These are phyloP conservation scores for Diaporthe citri DNA, from an alignment of 2,329 filamentous ascomycete species.

Conservation along the genomic window DNA sequence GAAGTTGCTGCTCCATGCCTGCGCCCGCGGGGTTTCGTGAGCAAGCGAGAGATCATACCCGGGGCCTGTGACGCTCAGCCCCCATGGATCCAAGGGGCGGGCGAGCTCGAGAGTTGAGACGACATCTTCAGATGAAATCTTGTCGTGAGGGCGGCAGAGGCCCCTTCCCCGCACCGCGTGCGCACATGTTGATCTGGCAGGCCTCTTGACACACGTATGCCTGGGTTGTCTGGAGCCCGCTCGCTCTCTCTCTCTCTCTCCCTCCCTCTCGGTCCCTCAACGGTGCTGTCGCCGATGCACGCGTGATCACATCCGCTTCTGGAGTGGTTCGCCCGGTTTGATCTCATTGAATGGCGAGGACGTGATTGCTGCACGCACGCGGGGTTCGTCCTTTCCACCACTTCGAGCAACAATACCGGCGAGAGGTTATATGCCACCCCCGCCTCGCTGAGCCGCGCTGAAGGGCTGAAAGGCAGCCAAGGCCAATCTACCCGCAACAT, in stretches of 20 bases:
- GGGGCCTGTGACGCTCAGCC: slow-evolving; percentile 25
- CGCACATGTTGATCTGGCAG: background rate
- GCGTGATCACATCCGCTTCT: slow-evolving; percentile 20
- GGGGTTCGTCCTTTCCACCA: slow-evolving; percentile 29
- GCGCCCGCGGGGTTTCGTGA: background rate
- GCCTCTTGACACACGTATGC: slow-evolving; percentile 10
- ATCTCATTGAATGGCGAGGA: slow-evolving; percentile 10
- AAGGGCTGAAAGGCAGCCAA: slow-evolving; percentile 12
- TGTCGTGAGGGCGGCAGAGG: background rate
- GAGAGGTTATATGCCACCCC: slow-evolving; percentile 1
- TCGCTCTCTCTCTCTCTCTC: background rate
- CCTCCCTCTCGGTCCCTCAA: no score
- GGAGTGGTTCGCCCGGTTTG: slow-evolving; percentile 2
- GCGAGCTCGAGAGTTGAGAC: slow-evolving; percentile 20
- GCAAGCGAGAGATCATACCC: background rate
- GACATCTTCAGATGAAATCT: slow-evolving; percentile 23
- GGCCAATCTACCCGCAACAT: slow-evolving; percentile 16
- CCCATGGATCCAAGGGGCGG: slow-evolving; percentile 14
- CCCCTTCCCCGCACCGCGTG: slow-evolving; percentile 8
- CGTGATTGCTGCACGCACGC: slow-evolving; percentile 21
- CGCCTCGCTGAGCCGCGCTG: slow-evolving; percentile 1
- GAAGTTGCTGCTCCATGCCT: background rate
- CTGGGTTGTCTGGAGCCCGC: background rate
- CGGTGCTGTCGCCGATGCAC: slow-evolving; percentile 2
- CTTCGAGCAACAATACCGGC: slow-evolving; percentile 28